phyloP scores from a whole-genome alignment of 116 monocot species.

The Thalassia testudinum region DNA sequence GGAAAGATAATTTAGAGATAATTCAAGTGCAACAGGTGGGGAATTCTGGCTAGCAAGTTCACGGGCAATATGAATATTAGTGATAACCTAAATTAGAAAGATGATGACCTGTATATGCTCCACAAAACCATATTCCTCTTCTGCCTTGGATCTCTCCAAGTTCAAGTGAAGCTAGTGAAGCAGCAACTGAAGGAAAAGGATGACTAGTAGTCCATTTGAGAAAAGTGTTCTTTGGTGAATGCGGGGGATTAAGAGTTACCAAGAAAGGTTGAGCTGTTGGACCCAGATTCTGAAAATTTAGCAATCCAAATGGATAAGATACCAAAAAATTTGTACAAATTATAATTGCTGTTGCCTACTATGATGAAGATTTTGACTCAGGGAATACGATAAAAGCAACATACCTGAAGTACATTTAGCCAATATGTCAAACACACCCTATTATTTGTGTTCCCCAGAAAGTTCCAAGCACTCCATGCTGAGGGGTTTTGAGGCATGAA shows the following conservation, averaged over 20 bases:
- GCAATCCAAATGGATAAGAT: no score
- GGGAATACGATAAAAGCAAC: no score
- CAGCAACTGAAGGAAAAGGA: slow-evolving; percentile 73
- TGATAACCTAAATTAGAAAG: no score
- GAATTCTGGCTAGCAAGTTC: no score
- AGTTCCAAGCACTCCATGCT: slow-evolving; percentile 99
- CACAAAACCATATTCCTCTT: slow-evolving; percentile 89
- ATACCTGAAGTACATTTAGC: slow-evolving; percentile 93
- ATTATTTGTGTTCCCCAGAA: slow-evolving; percentile 50
- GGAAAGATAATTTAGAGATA: no score
- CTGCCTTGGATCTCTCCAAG: slow-evolving; percentile 71
- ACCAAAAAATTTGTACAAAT: no score
- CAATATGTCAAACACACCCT: slow-evolving; percentile 86
- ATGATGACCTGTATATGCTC: slow-evolving; percentile 84
- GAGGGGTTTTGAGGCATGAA: slow-evolving; percentile 73
- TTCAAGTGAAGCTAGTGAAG: slow-evolving; percentile 73
- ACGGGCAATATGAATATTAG: no score
- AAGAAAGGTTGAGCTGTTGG: slow-evolving; percentile 28
- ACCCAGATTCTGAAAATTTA: slow-evolving; percentile 54
- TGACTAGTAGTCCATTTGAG: slow-evolving; percentile 78
- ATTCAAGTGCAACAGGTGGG: no score
- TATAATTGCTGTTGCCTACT: no score
- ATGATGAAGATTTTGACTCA: no score
- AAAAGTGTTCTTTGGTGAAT: slow-evolving; percentile 27
- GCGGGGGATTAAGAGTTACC: slow-evolving; percentile 71